Conservation (phyloP, 169 alveolate genomes). For the Miamiensis avidus region DNA sequence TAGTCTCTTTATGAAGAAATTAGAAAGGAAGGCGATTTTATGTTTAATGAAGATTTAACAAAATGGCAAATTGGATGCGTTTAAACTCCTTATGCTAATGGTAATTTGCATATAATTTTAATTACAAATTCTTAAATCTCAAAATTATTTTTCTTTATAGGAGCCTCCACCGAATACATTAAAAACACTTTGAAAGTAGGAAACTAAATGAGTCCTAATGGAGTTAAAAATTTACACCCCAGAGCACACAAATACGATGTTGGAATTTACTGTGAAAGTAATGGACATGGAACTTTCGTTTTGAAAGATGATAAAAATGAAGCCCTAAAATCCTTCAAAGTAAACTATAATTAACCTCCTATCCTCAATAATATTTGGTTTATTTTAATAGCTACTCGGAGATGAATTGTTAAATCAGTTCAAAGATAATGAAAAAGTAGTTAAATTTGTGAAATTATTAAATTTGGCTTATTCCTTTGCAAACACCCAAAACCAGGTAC, state of each 20-base stretch:
- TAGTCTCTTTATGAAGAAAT: not conserved
- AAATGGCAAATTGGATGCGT: conserved; percentile 71
- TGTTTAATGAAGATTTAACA: not conserved
- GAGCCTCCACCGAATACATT: conserved; percentile 37
- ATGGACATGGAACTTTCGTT: conserved; percentile 92
- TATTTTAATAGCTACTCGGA: not conserved
- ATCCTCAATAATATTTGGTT: no score
- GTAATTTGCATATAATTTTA: conserved; percentile 7
- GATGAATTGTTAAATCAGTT: not conserved
- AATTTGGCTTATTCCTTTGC: conserved; percentile 19
- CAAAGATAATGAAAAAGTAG: conserved; percentile 56
- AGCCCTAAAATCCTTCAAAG: conserved; percentile 31
- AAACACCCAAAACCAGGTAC: not conserved
- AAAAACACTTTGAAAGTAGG: conserved; percentile 40
- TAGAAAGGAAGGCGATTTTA: not conserved
- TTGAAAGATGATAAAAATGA: conserved; percentile 52
- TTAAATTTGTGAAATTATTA: conserved; percentile 50
- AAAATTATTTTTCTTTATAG: not conserved
- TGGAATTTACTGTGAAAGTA: conserved; percentile 91
- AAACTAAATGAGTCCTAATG: conserved; percentile 76
- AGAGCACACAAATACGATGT: conserved; percentile 82
- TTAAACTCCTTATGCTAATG: conserved; percentile 92
- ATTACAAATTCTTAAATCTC: no score
- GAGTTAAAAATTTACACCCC: conserved; percentile 87
- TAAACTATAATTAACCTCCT: no score